Evolutionary conservation across 2,329 filamentous ascomycete genomes (phyloP).

Genomic region (Alternaria panax): DNA sequence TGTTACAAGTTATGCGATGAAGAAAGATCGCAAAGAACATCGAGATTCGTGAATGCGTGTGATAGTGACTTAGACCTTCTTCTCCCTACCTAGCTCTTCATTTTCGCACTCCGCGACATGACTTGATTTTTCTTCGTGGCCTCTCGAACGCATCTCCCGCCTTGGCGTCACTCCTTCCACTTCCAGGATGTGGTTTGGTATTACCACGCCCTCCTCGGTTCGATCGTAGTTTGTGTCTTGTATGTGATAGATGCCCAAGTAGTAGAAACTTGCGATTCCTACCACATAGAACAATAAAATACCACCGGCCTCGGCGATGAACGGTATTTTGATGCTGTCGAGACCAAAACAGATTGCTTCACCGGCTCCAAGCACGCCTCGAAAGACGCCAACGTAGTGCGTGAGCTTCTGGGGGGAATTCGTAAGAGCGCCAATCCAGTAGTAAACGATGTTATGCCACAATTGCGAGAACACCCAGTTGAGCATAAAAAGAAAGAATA

Average conservation of each 20-base stretch:
- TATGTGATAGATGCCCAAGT: constrained; percentile 38
- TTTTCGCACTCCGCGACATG: background rate
- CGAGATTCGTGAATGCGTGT: background rate
- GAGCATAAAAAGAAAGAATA: constrained; percentile 42
- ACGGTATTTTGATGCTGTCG: constrained; percentile 41
- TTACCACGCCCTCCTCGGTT: constrained; percentile 32
- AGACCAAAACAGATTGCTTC: constrained; percentile 44
- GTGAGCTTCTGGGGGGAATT: constrained; percentile 44
- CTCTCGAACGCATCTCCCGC: constrained; percentile 21
- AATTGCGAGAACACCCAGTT: constrained; percentile 43
- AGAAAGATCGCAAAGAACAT: background rate
- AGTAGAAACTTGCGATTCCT: constrained; percentile 37
- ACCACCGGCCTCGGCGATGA: constrained; percentile 40
- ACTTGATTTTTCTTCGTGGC: background rate
- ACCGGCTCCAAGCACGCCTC: constrained; percentile 40
- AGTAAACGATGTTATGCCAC: constrained; percentile 45
- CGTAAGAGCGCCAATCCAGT: constrained; percentile 43
- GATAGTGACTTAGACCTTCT: background rate
- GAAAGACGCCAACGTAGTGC: constrained; percentile 42
- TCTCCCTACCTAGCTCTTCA: background rate
- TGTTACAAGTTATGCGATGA: background rate
- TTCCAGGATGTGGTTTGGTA: constrained; percentile 40
- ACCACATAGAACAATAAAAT: constrained; percentile 40
- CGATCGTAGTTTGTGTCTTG: constrained; percentile 43
- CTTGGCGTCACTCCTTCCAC: constrained; percentile 27